Base-by-base conservation (phyloP, 495 filamentous ascomycete genomes). In the Entonaema liquescens region DNA sequence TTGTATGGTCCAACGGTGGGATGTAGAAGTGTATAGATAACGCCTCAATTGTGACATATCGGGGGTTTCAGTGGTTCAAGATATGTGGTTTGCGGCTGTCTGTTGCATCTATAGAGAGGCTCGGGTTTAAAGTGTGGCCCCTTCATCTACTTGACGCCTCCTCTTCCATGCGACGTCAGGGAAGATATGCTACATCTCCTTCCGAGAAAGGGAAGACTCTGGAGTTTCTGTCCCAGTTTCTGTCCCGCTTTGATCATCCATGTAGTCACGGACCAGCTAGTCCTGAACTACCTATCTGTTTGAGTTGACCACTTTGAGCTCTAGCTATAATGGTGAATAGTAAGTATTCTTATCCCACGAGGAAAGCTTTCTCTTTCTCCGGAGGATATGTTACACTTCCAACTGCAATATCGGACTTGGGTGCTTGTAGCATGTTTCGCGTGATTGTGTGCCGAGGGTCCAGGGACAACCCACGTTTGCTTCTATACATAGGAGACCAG, bases 141-240 rank as follows among this genome's bases (percentile, higher is more conserved):
- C 54, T 70, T 73, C 66, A 73, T 73, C 71, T 73, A 73, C 57
- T 47, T 73, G 71, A 73, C 17, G 71, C 71, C 58, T 59, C 62
- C 62, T 69, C 42, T 69, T 56, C 53, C 50, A 70, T 73, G 71
- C 62, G 58, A 70, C 54, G 52, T 59, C 62, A 73, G 59, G 65
- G 62, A 17, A 70, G 62, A 26, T 33, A 28, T 58, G 56, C 52
- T 44, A 63, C 59, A 62, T 54, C 58, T 66, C 66, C 62, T 73
- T 70, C 71, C 66, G 17, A 29, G 61, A 70, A 52, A 63, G 56
- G 71, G 66, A 73, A 70, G 49, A 65, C 47, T 55, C 65, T 68
- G 49, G 64, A 68, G 59, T 56, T 36, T 65, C 68, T 55, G 61
- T 59, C 70, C 65, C 70, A 68, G 59, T 56, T 36, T 65, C 68